These are phyloP conservation scores for Pseudogymnoascus sp. DNA, from an alignment of 2,329 filamentous ascomycete genomes.

Conservation along the genomic window DNA sequence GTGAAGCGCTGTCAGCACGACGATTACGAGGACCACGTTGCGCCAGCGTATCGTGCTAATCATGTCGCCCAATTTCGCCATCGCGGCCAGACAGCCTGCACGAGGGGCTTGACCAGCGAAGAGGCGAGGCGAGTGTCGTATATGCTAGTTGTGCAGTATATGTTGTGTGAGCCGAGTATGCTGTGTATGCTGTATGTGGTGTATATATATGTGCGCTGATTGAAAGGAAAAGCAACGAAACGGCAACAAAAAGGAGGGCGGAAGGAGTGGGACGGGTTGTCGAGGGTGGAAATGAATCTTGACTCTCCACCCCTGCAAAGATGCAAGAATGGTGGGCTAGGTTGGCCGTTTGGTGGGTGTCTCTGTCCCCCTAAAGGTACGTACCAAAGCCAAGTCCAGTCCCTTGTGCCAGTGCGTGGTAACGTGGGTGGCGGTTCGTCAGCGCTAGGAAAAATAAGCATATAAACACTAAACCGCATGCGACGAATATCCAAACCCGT, in stretches of 20 bases:
- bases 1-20: slow-evolving; percentile 5
- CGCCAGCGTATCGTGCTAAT: slow-evolving; percentile 6
- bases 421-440: not conserved
- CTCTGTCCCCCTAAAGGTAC: not conserved
- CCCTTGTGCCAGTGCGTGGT: not conserved
- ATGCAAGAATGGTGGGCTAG: not conserved
- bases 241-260: not conserved
- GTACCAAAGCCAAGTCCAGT: not conserved
- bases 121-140: not conserved
- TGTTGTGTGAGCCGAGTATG: not conserved
- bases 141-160: not conserved
- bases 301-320: not conserved
- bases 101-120: not conserved
- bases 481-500: not conserved
- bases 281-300: not conserved
- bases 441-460: not conserved
- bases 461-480: not conserved
- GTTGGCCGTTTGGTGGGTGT: not conserved
- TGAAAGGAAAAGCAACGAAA: not conserved
- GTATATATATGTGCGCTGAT: not conserved
- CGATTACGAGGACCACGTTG: not conserved
- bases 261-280: not conserved
- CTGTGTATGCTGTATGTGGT: not conserved
- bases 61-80: slow-evolving; percentile 5
- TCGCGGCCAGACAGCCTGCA: not conserved